Percentiles rank a stretch among this genome's conserved stretches.
Conservation (phyloP, 805 yeast species). For the Candida anglica region DNA sequence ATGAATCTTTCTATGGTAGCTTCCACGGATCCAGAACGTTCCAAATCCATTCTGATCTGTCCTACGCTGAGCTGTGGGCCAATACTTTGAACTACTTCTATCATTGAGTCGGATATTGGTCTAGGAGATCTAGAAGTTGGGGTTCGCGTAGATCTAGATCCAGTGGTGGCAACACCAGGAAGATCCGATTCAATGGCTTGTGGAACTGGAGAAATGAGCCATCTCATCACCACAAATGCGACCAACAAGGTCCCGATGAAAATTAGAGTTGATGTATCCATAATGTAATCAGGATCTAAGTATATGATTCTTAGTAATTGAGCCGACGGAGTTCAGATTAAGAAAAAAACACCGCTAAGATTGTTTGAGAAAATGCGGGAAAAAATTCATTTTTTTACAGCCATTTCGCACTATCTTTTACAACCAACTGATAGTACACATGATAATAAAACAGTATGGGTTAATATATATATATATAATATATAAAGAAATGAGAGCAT, state of each 20-base stretch:
- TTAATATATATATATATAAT: no score
- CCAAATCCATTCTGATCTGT: conserved; percentile 72
- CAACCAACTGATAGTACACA: no score
- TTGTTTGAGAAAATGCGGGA: no score
- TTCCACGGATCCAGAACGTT: conserved; percentile 76
- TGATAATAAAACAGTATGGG: no score
- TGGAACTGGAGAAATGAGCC: conserved; percentile 61
- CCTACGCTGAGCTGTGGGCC: conserved; percentile 69
- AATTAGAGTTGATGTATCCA: conserved; percentile 55
- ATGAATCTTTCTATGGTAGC: conserved; percentile 71
- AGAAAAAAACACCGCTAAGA: no score
- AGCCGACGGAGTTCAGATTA: no score
- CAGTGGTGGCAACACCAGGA: conserved; percentile 5
- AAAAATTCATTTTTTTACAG: no score
- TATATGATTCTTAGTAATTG: no score
- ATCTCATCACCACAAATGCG: conserved; percentile 58
- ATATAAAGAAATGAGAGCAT: no score
- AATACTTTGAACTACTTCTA: conserved; percentile 77
- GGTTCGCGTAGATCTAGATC: conserved; percentile 7
- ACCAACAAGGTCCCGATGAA: conserved; percentile 45
- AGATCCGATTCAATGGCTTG: conserved; percentile 18
- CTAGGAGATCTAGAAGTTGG: conserved; percentile 28
- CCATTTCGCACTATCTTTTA: no score
- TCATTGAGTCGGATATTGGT: conserved; percentile 64
- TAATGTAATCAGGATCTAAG: no score